These are phyloP conservation scores for Termitomyces sp. DNA, from an alignment of 768 basidiomycete species.

Conservation along the genomic window DNA sequence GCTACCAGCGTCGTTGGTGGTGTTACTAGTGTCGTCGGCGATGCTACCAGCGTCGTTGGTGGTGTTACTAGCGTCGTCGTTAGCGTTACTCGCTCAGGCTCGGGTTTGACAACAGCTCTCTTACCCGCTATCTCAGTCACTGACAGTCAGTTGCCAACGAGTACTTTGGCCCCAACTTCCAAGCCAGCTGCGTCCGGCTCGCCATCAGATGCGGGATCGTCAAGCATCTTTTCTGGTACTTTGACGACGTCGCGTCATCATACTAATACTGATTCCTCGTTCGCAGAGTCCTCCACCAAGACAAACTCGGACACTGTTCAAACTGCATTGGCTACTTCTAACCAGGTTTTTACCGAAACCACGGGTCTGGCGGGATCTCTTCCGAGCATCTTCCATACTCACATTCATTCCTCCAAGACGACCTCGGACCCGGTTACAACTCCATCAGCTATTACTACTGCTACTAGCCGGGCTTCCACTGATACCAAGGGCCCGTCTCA, in stretches of 20 bases:
- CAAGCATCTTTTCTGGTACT: neutral
- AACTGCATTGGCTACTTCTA: neutral
- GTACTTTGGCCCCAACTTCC: neutral
- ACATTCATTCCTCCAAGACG: neutral
- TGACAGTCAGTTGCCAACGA: neutral
- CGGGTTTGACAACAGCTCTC: neutral
- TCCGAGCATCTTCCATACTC: neutral
- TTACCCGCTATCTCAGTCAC: constrained; percentile 1
- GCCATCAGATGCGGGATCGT: neutral
- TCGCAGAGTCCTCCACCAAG: neutral
- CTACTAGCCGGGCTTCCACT: neutral
- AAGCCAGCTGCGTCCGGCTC: neutral
- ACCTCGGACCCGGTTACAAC: neutral
- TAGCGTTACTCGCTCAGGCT: neutral
- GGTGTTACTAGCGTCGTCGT: neutral
- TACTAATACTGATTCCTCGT: neutral
- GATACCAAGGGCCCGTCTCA: neutral
- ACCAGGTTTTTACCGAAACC: neutral
- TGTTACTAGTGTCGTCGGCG: neutral
- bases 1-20: neutral
- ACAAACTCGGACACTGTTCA: neutral
- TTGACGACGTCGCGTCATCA: too few relatives aligned
- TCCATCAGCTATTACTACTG: neutral
- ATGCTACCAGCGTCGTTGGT: neutral
- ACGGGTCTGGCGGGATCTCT: too few relatives aligned